Base-by-base conservation (phyloP, 352 stramenopile species). In the Globisporangium nagaii region DNA sequence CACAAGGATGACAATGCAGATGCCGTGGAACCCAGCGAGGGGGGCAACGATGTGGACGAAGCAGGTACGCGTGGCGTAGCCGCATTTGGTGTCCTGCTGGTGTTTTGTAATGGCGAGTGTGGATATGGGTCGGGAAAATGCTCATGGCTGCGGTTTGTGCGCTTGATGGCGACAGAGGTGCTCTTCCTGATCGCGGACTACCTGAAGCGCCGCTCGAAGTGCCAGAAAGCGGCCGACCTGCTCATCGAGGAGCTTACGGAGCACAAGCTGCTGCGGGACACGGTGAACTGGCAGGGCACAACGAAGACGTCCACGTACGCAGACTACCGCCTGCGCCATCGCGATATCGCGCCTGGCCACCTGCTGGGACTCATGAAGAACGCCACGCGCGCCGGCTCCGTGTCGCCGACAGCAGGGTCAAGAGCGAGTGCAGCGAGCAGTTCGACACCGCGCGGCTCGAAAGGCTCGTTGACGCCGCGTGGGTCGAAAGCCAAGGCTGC, bases 141-240 rank as follows among this genome's bases (percentile, higher is more conserved):
- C n/a, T n/a, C n/a, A n/a, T n/a, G n/a, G n/a, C 25, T 30, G n/a
- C n/a, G 19, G 20, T 55, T 5, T 43, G 3, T 17, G 2, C 6
- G 24, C 8, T 45, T 19, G 22, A 43, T 28, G 43, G 34, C 3
- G 30, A 32, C 79, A 69, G 85, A 95, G 65, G 70, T 95, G 27
- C 82, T 84, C 50, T 95, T 93, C 65, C 66, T 95, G 47, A 89
- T 95, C 56, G 85, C 85, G 1, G 81, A 93, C 57, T 95, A 90
- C 58, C 51, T 95, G 22, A 86, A 86, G 60, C 84, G 84, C 30
- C 71, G 64, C 1, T 82, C 76, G 2, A 60, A 67, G 36, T 95
- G 81, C 31, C 60, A 73, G 32, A 77, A 78, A 31, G 79, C 85
- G 3, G 85, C 85, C 0, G 70, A 85, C 28, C 50, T 60, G 44